Conservation (phyloP, 2,329 filamentous ascomycete species). For the Hymenoscyphus scutula region DNA sequence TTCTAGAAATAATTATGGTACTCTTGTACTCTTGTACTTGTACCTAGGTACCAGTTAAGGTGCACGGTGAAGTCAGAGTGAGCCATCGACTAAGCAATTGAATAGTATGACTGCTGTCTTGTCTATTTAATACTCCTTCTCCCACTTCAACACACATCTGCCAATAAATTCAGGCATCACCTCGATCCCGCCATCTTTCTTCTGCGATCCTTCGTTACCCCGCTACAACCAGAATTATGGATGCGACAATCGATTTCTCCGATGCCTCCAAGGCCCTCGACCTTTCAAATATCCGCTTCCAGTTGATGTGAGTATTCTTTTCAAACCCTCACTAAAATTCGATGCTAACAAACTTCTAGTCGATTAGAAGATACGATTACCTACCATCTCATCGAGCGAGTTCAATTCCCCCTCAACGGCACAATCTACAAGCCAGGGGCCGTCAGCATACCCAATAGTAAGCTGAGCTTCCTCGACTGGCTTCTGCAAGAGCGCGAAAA, state of each 20-base stretch:
- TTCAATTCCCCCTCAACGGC: constrained; percentile 92
- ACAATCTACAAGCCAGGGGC: constrained; percentile 82
- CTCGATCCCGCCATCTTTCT: neutral
- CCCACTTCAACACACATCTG: neutral
- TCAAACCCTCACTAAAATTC: neutral
- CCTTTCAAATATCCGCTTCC: constrained; percentile 86
- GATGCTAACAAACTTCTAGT: constrained; percentile 46
- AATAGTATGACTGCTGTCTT: neutral
- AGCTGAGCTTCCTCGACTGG: constrained; percentile 89
- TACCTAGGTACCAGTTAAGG: too few relatives aligned
- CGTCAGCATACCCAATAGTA: constrained; percentile 70
- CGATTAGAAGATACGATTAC: constrained; percentile 97
- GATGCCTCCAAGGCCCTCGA: constrained; percentile 84
- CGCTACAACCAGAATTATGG: constrained; percentile 58
- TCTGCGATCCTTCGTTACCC: constrained; percentile 4
- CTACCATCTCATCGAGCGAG: constrained; percentile 93
- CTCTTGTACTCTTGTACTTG: too few relatives aligned
- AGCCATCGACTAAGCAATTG: neutral
- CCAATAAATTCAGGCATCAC: neutral
- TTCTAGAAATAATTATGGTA: neutral
- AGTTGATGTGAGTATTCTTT: constrained; percentile 69
- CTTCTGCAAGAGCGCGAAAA: constrained; percentile 86
- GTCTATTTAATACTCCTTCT: neutral
- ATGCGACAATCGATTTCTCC: constrained; percentile 82
- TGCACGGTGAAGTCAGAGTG: neutral